Evolutionary conservation across 805 yeast genomes (phyloP), one percentile per base, ranked within the genome.

Genomic region (Peterozyma xylosa): DNA sequence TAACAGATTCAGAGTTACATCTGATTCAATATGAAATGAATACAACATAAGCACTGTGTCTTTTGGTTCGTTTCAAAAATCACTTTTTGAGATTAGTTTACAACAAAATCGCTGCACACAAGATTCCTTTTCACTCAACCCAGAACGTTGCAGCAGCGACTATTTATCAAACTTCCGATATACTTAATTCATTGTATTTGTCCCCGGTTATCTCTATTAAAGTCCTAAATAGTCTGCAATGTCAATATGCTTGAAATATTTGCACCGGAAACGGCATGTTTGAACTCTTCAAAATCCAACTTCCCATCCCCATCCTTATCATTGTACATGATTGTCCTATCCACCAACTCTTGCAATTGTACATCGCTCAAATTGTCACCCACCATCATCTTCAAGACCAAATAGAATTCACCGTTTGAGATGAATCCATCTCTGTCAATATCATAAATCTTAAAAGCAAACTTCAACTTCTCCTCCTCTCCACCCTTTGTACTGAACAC

Each of bases 331-430:
- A 95, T 89, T 0, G 99, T 89, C 62, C 95, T 81, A 61, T 93
- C 98, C n/a, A 91, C 97, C 42, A 93, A 78, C 63, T 95, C 98
- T 61, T 93, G 99, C 45, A 93, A 71, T 56, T 93, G 96, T 27
- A 78, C 79, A 47, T 86, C 95, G 49, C 80, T 83, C 45, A 95
- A 66, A 56, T 93, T 89, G 53, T 80, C 82, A 1, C 98, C 99
- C 27, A 95, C 99, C 99, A 93, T 93, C 78, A 87, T 86, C 63
- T 93, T 86, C 66, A 93, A 70, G 35, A 93, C 98, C 35, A 91
- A 72, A 56, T 83, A 93, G 45, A 93, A 63, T 64, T 93, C 99
- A 18, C 99, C 99, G 58, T 91, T 91, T 2, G 97, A 90, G 33
- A 93, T 87, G 59, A 58, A 89, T 0, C 99, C 99, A 59, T 93